A percentile compares a stretch with the other conserved stretches of the same genome.
Evolutionary conservation across 2,329 filamentous ascomycete genomes (phyloP).

Genomic region (Madurella mycetomatis): DNA sequence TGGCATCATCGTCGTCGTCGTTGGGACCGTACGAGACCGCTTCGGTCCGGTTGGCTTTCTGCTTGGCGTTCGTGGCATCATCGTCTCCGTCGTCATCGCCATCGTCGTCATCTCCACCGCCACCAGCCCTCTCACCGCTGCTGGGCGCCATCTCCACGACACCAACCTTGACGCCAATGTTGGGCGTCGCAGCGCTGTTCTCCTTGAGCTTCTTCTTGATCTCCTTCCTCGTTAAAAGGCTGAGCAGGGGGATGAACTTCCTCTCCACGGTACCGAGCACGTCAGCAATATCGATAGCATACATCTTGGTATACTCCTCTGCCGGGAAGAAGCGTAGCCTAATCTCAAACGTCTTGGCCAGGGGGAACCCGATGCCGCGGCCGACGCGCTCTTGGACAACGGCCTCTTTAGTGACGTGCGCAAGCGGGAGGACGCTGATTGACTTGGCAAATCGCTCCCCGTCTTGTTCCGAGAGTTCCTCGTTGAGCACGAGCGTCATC

Average conservation of each 20-base stretch:
- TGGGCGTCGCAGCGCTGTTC: conserved; percentile 67
- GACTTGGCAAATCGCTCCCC: conserved; percentile 82
- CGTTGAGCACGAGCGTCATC: conserved; percentile 78
- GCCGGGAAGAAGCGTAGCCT: conserved; percentile 78
- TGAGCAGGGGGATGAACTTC: conserved; percentile 69
- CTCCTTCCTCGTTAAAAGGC: conserved; percentile 68
- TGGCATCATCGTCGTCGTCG: conserved; percentile 81
- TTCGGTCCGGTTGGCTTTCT: conserved; percentile 70
- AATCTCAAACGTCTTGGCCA: conserved; percentile 83
- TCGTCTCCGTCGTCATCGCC: conserved; percentile 74
- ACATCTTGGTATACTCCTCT: conserved; percentile 77
- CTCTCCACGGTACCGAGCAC: conserved; percentile 76
- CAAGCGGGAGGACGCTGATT: conserved; percentile 79
- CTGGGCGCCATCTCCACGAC: conserved; percentile 48
- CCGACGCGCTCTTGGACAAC: conserved; percentile 76
- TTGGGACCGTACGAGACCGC: conserved; percentile 87
- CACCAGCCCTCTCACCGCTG: conserved; percentile 30
- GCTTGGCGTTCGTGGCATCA: conserved; percentile 71
- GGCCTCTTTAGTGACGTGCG: conserved; percentile 77
- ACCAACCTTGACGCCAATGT: conserved; percentile 57
- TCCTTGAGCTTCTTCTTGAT: conserved; percentile 73
- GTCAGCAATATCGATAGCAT: conserved; percentile 74
- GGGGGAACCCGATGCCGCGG: conserved; percentile 59
- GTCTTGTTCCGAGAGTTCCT: conserved; percentile 64
- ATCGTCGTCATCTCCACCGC: conserved; percentile 55